Conservation (phyloP, 2,329 filamentous ascomycete genomes). For the Aureobasidium namibiae region DNA sequence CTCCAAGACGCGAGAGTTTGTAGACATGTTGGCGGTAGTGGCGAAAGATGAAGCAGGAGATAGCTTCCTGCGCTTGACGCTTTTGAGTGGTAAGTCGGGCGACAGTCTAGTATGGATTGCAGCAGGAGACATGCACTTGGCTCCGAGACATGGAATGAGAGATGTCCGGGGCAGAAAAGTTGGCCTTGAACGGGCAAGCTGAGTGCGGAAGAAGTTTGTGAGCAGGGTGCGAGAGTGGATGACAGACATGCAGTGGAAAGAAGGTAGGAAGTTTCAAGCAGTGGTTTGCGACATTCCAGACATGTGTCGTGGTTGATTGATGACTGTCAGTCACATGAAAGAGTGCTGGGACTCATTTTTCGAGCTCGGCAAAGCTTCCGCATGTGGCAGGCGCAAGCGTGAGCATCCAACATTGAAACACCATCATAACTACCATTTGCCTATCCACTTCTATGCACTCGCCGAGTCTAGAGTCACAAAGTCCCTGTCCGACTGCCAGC, state of each 20-base stretch:
- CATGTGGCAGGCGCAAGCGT: not conserved
- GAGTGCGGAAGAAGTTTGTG: not conserved
- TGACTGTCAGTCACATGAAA: slow-evolving; percentile 6
- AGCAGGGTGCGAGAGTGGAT: not conserved
- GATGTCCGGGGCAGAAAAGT: not conserved
- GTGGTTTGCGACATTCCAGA: not conserved
- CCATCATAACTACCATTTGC: too few species aligned
- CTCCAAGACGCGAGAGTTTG: slow-evolving; percentile 31
- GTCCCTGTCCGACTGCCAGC: not conserved
- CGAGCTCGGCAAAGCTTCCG: slow-evolving; percentile 11
- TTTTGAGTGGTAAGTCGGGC: slow-evolving; percentile 4
- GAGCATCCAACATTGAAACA: too few species aligned
- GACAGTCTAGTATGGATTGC: slow-evolving; percentile 22
- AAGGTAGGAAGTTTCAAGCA: not conserved
- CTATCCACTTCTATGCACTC: too few species aligned
- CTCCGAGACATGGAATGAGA: not conserved
- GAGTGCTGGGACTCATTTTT: slow-evolving; percentile 2
- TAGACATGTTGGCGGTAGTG: not conserved
- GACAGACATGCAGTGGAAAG: not conserved
- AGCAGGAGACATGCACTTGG: slow-evolving; percentile 25
- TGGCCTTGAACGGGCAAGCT: not conserved
- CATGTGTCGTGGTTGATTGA: not conserved
- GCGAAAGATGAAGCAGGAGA: not conserved
- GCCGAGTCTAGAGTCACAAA: too few species aligned
- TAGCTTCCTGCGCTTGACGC: slow-evolving; percentile 22